A percentile compares a stretch with the other conserved stretches of the same genome.
phyloP scores from a whole-genome alignment of 2,329 filamentous ascomycete genomes.

The Geoglossum cookeanum region DNA sequence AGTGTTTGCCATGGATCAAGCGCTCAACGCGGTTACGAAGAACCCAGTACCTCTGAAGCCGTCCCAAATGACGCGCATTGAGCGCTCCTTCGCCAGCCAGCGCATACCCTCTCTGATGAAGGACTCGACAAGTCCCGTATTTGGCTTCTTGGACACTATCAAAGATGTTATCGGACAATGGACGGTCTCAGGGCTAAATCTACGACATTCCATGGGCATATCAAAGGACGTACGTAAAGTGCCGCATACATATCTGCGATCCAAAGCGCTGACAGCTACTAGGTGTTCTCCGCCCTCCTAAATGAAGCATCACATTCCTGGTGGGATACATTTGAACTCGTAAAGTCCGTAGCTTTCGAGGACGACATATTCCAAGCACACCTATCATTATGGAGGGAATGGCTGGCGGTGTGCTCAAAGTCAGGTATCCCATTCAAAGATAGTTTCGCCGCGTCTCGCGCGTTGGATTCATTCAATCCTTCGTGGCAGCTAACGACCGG shows the following conservation, averaged over 20 bases:
- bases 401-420: background rate
- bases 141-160: background rate
- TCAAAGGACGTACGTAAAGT: background rate
- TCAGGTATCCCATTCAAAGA: background rate
- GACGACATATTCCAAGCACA: slow-evolving; percentile 47
- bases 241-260: slow-evolving; percentile 2
- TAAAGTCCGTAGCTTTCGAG: slow-evolving; percentile 31
- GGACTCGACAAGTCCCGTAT: background rate
- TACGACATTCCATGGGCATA: background rate
- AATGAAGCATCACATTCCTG: slow-evolving; percentile 32
- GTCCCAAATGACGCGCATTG: slow-evolving; percentile 35
- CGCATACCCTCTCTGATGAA: background rate
- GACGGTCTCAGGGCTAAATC: background rate
- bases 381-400: slow-evolving; percentile 20
- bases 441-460: slow-evolving; percentile 12
- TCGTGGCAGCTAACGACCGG: slow-evolving; percentile 58
- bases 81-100: slow-evolving; percentile 28
- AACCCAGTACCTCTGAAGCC: slow-evolving; percentile 29
- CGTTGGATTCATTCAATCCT: slow-evolving; percentile 35
- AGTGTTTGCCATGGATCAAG: slow-evolving; percentile 24
- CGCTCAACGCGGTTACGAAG: slow-evolving; percentile 25
- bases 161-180: background rate
- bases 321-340: slow-evolving; percentile 32
- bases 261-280: slow-evolving; percentile 15
- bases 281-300: slow-evolving; percentile 13